Base-by-base conservation (phyloP, 2,329 filamentous ascomycete genomes). In the Aspergillus sergii region DNA sequence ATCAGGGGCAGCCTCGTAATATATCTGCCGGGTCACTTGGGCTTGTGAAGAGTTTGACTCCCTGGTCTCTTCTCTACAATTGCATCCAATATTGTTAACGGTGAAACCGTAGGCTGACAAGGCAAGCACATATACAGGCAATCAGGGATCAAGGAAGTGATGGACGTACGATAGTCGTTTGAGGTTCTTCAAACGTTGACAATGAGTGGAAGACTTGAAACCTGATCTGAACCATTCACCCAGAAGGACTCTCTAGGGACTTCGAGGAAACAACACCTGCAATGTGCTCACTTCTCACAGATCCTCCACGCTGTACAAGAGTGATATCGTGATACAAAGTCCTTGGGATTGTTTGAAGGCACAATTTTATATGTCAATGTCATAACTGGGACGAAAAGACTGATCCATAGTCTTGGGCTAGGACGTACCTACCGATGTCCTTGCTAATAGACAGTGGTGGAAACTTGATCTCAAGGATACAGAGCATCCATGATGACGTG, bases 251-350 rank as follows among this genome's bases (percentile, higher is more conserved):
- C 16, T 19, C 8, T 14, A 10, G 3, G 19, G 9, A 41, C 8
- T n/a, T n/a, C 19, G 39, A n/a, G 39, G 19, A 41, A 41, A 7
- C 19, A 41, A 19, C 4, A 1, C 16, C 16, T 41, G 2, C 8
- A 9, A 10, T n/a, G 19, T 41, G 16, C 1, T 9, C 3, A 41
- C 16, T 1, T 19, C 19, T n/a, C 19, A 41, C 8, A 3, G 39
- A n/a, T 19, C 9, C 3, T 10, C 39, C 1, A 8, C 7, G 2
- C 39, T 3, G 9, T 2, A 41, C 3, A 5, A 8, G 1, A 1
- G 10, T 41, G 39, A 1, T 41, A 2, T 9, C 7, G 19, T 9
- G 4, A 1, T 41, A 3, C 9, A 8, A n/a, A 2, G 16, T 9
- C 39, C 9, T 7, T 9, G 19, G 1, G 1, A 41, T 41, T n/a